Conservation (phyloP, 2,329 filamentous ascomycete species). For the Trichoderma sp. region DNA sequence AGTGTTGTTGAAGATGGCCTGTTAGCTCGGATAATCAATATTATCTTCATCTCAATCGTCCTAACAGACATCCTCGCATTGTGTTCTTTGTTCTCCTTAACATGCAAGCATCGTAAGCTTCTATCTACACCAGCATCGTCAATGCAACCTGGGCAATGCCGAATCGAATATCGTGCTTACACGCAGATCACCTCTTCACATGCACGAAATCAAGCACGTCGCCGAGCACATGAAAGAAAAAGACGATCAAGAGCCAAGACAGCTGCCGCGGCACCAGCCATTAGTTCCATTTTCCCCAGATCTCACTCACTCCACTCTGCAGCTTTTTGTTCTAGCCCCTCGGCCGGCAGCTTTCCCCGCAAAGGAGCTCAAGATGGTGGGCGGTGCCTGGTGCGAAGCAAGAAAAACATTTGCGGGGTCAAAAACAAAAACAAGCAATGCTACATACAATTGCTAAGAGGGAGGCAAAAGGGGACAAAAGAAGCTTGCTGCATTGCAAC, state of each 20-base stretch:
- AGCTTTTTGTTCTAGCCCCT: not conserved
- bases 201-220: not conserved
- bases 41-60: not conserved
- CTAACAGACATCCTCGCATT: not conserved
- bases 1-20: not conserved
- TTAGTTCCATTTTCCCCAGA: slow-evolving; percentile 8
- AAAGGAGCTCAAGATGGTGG: not conserved
- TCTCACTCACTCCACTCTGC: not conserved
- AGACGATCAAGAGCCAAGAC: not conserved
- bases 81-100: not conserved
- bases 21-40: not conserved
- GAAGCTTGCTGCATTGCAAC: not conserved
- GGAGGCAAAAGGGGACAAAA: not conserved
- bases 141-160: not conserved
- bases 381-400: not conserved
- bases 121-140: not conserved
- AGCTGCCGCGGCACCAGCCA: slow-evolving; percentile 1
- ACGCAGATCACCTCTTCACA: not conserved
- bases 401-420: not conserved
- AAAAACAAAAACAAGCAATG: not conserved
- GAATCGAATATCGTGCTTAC: not conserved
- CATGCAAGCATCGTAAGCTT: not conserved
- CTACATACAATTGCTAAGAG: too few species aligned
- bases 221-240: slow-evolving; percentile 9
- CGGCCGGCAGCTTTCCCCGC: slow-evolving; percentile 7